These are phyloP conservation scores for Tanacetum coccineum DNA, from an alignment of 129 eudicot genomes.

Conservation along the genomic window DNA sequence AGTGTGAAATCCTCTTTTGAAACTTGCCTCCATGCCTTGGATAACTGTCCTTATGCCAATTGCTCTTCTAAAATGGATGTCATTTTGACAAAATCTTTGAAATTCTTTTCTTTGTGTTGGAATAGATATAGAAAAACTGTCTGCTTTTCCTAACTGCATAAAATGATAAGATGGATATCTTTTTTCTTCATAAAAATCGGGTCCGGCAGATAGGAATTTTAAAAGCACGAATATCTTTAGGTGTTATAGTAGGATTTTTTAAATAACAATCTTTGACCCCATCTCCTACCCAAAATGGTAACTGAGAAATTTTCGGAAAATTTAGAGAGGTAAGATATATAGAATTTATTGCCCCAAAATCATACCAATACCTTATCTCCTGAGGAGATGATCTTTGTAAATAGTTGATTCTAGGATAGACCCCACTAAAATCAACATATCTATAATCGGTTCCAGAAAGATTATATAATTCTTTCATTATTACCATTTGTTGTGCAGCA, in stretches of 20 bases:
- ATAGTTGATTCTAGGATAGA: background rate
- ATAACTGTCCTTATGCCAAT: background rate
- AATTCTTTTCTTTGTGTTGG: too few relatives aligned
- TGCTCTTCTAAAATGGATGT: background rate
- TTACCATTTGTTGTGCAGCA: background rate
- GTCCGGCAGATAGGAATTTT: background rate
- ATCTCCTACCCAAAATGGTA: background rate
- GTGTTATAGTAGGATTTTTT: too few relatives aligned
- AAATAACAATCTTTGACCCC: background rate
- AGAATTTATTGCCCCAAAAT: background rate
- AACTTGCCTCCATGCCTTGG: background rate
- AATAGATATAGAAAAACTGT: too few relatives aligned
- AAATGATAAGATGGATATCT: background rate
- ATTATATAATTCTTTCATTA: background rate
- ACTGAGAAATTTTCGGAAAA: background rate
- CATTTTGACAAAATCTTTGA: background rate
- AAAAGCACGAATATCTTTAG: background rate
- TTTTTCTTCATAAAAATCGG: background rate
- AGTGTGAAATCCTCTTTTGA: background rate
- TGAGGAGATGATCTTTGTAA: too few relatives aligned
- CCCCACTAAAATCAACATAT: background rate
- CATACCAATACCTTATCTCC: background rate
- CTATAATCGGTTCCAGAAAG: background rate
- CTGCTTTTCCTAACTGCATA: too few relatives aligned
- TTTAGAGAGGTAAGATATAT: background rate